Percentiles rank a stretch among this genome's conserved stretches.
Evolutionary conservation across 257 asterid genomes (phyloP).

Genomic region (Leonotis leonurus): DNA sequence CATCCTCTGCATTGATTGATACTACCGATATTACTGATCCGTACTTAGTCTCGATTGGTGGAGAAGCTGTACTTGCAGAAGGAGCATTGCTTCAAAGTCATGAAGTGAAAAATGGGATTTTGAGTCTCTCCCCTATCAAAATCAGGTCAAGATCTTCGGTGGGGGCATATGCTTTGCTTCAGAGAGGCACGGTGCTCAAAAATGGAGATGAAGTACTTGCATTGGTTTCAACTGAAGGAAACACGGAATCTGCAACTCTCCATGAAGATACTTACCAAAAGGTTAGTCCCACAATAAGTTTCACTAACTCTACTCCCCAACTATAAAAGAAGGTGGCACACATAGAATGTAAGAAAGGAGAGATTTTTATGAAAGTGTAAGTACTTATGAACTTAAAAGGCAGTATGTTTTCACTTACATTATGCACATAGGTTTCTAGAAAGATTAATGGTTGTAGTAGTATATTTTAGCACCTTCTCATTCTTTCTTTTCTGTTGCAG

Average conservation of each 20-base stretch:
- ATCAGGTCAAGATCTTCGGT: constrained; percentile 43
- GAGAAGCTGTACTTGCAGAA: constrained; percentile 54
- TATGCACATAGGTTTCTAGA: no score
- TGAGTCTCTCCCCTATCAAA: constrained; percentile 38
- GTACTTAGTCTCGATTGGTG: constrained; percentile 48
- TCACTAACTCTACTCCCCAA: no score
- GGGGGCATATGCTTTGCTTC: constrained; percentile 59
- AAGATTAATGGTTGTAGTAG: not conserved
- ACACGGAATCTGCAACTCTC: not conserved
- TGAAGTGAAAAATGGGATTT: constrained; percentile 50
- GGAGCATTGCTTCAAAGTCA: constrained; percentile 65
- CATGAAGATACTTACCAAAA: constrained; percentile 9
- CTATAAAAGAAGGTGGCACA: no score
- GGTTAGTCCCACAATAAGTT: constrained; percentile 20
- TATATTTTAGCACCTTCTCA: not conserved
- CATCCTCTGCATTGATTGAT: constrained; percentile 46
- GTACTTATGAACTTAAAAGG: no score
- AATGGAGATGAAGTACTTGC: constrained; percentile 46
- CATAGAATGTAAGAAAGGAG: no score
- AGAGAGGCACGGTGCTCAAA: constrained; percentile 34
- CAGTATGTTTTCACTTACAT: no score
- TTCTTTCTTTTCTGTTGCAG: constrained; percentile 12
- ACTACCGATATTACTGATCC: constrained; percentile 66
- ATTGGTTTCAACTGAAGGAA: constrained; percentile 24
- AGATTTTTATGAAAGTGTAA: no score